A percentile compares a stretch with the other conserved stretches of the same genome.
Conservation (phyloP, 2,329 filamentous ascomycete species). For the Diaporthe citriasiana region DNA sequence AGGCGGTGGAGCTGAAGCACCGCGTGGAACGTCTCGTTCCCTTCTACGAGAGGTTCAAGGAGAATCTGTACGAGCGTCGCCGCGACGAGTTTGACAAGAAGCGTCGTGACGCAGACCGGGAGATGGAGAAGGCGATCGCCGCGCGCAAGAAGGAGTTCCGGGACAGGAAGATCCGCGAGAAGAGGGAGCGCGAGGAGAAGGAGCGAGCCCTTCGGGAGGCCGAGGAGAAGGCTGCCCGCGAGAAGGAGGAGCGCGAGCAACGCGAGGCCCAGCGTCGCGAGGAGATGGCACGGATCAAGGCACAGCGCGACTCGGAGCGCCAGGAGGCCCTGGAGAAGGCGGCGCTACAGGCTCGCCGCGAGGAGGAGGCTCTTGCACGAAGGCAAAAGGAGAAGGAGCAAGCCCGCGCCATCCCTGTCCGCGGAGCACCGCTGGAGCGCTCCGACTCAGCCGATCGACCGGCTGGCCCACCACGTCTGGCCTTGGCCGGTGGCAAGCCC, state of each 20-base stretch:
- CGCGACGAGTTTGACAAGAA: conserved; percentile 97
- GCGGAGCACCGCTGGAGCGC: conserved; percentile 55
- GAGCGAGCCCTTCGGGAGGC: conserved; percentile 85
- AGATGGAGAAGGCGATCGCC: conserved; percentile 92
- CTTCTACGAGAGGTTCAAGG: conserved; percentile 87
- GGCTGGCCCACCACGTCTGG: conserved; percentile 67
- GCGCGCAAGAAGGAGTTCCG: conserved; percentile 89
- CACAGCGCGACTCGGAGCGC: conserved; percentile 75
- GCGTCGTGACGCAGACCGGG: conserved; percentile 89
- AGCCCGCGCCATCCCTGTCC: conserved; percentile 49
- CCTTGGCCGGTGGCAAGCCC: conserved; percentile 64
- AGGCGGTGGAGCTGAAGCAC: conserved; percentile 93
- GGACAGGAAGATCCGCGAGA: conserved; percentile 86
- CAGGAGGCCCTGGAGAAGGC: conserved; percentile 77
- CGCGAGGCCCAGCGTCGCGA: conserved; percentile 85
- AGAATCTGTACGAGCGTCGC: conserved; percentile 85
- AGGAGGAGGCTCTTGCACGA: conserved; percentile 88
- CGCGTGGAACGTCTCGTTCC: conserved; percentile 87
- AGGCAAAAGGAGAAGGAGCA: conserved; percentile 76
- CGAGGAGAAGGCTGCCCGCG: conserved; percentile 83
- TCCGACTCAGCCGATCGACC: conserved; percentile 63
- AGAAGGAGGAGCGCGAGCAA: conserved; percentile 87
- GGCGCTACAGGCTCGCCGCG: conserved; percentile 81
- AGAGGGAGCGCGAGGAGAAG: conserved; percentile 85
- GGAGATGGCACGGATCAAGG: conserved; percentile 76